These are phyloP conservation scores for Streptanthus diversifolius DNA, from an alignment of 345 rosid species.

Conservation along the genomic window DNA sequence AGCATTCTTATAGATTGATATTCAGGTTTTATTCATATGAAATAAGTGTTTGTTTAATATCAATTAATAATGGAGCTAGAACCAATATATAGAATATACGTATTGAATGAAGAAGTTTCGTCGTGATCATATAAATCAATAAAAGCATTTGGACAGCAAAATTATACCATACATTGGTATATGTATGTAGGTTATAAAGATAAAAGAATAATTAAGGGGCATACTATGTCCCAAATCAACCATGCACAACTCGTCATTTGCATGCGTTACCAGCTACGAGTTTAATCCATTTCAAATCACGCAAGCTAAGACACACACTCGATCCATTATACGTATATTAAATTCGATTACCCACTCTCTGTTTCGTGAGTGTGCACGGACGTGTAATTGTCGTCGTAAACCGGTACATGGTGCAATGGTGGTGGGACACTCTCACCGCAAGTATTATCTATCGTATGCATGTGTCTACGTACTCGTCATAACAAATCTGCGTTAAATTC, in stretches of 20 bases:
- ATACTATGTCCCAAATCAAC: slow-evolving; percentile 34
- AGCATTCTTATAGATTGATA: neutral
- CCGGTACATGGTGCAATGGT: slow-evolving; percentile 21
- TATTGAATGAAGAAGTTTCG: slow-evolving; percentile 3
- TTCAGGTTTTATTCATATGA: neutral
- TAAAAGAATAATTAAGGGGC: slow-evolving; percentile 13
- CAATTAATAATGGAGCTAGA: neutral
- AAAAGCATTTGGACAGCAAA: slow-evolving; percentile 30
- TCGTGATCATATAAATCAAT: neutral
- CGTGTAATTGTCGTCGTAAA: slow-evolving; percentile 27
- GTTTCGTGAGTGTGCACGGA: slow-evolving; percentile 23
- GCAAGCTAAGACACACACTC: slow-evolving; percentile 8
- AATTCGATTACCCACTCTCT: slow-evolving; percentile 13
- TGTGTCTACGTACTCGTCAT: neutral
- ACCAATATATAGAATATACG: neutral
- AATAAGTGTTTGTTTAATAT: neutral
- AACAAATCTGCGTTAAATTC: neutral
- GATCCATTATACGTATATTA: slow-evolving; percentile 1
- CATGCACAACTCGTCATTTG: slow-evolving; percentile 36
- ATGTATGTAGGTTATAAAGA: neutral
- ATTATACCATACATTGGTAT: neutral
- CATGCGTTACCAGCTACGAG: slow-evolving; percentile 33
- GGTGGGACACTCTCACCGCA: slow-evolving; percentile 24
- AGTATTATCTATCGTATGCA: neutral
- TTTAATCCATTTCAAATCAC: slow-evolving; percentile 26